Conservation (phyloP, 1,284 basidiomycete genomes). For the Cutaneotrichosporon sp. region DNA sequence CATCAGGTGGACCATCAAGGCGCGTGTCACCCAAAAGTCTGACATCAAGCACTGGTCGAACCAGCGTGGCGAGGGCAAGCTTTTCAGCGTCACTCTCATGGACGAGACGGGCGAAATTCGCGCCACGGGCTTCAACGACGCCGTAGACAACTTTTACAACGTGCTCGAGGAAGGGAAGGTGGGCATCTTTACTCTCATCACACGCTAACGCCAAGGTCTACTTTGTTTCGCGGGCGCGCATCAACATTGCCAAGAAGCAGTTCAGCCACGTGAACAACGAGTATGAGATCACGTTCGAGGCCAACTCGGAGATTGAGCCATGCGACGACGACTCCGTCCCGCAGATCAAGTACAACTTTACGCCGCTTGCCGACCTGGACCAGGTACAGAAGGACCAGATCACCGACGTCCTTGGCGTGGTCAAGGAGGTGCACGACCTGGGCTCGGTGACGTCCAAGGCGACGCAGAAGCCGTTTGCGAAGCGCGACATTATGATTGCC, state of each 20-base stretch:
- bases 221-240: conserved; percentile 80
- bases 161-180: conserved; percentile 83
- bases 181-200: too few relatives aligned
- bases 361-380: conserved; percentile 61
- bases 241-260: conserved; percentile 96
- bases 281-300: conserved; percentile 88
- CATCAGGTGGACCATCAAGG: conserved; percentile 84
- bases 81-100: conserved; percentile 90
- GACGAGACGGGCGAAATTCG: conserved; percentile 93
- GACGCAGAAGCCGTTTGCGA: conserved; percentile 67
- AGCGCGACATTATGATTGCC: conserved; percentile 82
- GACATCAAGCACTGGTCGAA: conserved; percentile 91
- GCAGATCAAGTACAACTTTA: conserved; percentile 75
- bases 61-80: conserved; percentile 84
- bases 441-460: conserved; percentile 68
- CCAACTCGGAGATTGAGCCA: conserved; percentile 68
- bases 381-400: conserved; percentile 63
- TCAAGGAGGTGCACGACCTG: conserved; percentile 70
- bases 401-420: conserved; percentile 71
- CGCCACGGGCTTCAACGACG: conserved; percentile 86
- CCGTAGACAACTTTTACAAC: conserved; percentile 77
- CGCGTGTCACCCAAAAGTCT: conserved; percentile 81
- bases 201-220: too few relatives aligned
- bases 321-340: conserved; percentile 75
- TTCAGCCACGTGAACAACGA: conserved; percentile 88